Percentiles rank a stretch among this genome's conserved stretches.
These are phyloP conservation scores for Alternaria triticimaculans DNA, from an alignment of 2,329 filamentous ascomycete genomes.

Conservation along the genomic window DNA sequence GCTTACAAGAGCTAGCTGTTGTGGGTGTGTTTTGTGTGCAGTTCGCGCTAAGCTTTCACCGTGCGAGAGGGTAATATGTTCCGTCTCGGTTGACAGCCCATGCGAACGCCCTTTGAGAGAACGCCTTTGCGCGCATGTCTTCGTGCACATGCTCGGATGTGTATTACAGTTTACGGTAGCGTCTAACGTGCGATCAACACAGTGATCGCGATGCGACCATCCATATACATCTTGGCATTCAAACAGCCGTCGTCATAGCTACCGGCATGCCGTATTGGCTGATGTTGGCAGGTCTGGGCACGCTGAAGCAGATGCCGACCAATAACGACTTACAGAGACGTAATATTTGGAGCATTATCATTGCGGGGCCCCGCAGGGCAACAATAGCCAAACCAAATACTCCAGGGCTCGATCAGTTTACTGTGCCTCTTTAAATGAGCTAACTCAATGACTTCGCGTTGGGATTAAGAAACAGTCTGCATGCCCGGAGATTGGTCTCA, in stretches of 20 bases:
- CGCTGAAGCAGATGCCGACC: not conserved
- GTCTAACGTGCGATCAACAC: not conserved
- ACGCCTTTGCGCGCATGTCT: not conserved
- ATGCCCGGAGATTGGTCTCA: not conserved
- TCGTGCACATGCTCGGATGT: not conserved
- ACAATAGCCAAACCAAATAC: not conserved
- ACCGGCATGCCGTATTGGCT: slow-evolving; percentile 17
- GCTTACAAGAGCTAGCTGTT: not conserved
- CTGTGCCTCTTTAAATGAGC: not conserved
- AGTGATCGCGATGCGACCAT: not conserved
- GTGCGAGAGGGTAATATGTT: not conserved
- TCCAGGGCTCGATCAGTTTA: not conserved
- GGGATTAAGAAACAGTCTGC: not conserved
- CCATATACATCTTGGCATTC: slow-evolving; percentile 1
- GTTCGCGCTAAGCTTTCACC: slow-evolving; percentile 16
- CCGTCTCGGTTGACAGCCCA: not conserved
- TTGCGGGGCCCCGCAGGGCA: not conserved
- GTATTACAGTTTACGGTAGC: not conserved
- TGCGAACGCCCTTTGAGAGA: not conserved
- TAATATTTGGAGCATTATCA: not conserved
- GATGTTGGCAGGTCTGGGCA: slow-evolving; percentile 11
- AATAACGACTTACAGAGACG: not conserved
- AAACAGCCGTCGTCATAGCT: slow-evolving; percentile 14
- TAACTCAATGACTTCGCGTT: not conserved
- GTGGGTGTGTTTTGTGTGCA: not conserved